A percentile compares a stretch with the other conserved stretches of the same genome.
phyloP scores from a whole-genome alignment of 2,329 filamentous ascomycete species.

The Colletotrichum graminicola region DNA sequence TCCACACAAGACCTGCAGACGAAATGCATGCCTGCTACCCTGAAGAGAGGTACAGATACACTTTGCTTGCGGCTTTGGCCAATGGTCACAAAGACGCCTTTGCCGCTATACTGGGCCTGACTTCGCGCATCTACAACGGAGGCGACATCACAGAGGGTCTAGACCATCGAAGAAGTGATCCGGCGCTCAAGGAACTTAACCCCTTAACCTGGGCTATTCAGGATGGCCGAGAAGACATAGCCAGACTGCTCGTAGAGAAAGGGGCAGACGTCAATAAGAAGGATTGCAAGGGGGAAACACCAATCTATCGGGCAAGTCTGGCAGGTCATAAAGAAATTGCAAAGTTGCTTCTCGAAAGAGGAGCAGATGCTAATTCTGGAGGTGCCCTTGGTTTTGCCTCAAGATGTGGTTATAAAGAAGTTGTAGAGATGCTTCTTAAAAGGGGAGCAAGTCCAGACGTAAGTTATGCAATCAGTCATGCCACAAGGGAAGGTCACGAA shows the following conservation, averaged over 20 bases:
- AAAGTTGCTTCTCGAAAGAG: background rate
- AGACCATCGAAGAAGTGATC: background rate
- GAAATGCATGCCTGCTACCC: conserved; percentile 33
- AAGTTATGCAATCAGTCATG: too few species aligned
- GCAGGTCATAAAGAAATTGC: background rate
- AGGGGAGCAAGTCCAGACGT: background rate
- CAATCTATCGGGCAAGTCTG: background rate
- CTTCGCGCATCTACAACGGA: conserved; percentile 29
- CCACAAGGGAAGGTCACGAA: background rate
- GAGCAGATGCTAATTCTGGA: background rate
- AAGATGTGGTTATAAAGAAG: background rate
- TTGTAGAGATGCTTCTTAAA: background rate
- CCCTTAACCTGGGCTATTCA: conserved; percentile 47
- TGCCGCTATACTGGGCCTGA: conserved; percentile 42
- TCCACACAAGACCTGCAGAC: conserved; percentile 46
- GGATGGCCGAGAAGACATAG: conserved; percentile 43
- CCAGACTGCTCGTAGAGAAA: conserved; percentile 41
- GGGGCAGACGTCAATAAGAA: conserved; percentile 13
- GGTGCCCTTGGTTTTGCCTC: background rate
- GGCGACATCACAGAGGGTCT: conserved; percentile 30
- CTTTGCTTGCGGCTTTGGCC: conserved; percentile 53
- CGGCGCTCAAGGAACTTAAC: conserved; percentile 4
- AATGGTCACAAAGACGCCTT: conserved; percentile 47
- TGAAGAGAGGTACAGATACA: conserved; percentile 49
- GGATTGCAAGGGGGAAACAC: background rate